These are phyloP conservation scores for Centaurea solstitialis DNA, from an alignment of 129 eudicot species.

Conservation along the genomic window DNA sequence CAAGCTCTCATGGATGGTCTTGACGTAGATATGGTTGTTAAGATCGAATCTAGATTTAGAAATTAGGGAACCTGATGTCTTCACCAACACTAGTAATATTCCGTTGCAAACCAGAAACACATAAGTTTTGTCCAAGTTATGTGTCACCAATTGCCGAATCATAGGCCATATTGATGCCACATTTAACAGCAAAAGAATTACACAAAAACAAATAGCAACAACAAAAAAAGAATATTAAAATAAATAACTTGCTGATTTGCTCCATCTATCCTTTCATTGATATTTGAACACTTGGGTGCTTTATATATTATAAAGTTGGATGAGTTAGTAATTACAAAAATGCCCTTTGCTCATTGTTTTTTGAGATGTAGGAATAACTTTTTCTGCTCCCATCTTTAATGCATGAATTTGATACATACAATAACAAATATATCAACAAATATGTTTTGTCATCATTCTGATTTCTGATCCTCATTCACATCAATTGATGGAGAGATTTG, in stretches of 20 bases:
- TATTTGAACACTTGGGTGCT: not conserved
- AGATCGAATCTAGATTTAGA: conserved; percentile 26
- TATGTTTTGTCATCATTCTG: too few relatives aligned
- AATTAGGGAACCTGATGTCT: conserved; percentile 22
- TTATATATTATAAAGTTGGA: not conserved
- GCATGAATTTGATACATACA: not conserved
- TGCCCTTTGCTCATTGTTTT: not conserved
- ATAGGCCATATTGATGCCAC: not conserved
- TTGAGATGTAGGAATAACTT: not conserved
- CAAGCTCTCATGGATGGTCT: conserved; percentile 27
- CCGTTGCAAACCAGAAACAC: conserved; percentile 29
- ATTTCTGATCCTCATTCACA: too few relatives aligned
- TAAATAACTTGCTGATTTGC: conserved; percentile 7
- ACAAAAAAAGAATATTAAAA: not conserved
- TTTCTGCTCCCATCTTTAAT: not conserved
- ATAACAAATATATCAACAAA: not conserved
- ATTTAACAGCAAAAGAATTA: not conserved
- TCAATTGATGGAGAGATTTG: too few relatives aligned
- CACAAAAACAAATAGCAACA: not conserved
- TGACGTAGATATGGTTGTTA: conserved; percentile 22
- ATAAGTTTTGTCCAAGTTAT: conserved; percentile 16
- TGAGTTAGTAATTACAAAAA: not conserved
- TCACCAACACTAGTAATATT: conserved; percentile 26
- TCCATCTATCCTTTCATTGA: conserved; percentile 21
- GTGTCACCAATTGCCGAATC: conserved; percentile 2